phyloP scores from a whole-genome alignment of 1,284 basidiomycete genomes.

The Pisolithus thermaeus region DNA sequence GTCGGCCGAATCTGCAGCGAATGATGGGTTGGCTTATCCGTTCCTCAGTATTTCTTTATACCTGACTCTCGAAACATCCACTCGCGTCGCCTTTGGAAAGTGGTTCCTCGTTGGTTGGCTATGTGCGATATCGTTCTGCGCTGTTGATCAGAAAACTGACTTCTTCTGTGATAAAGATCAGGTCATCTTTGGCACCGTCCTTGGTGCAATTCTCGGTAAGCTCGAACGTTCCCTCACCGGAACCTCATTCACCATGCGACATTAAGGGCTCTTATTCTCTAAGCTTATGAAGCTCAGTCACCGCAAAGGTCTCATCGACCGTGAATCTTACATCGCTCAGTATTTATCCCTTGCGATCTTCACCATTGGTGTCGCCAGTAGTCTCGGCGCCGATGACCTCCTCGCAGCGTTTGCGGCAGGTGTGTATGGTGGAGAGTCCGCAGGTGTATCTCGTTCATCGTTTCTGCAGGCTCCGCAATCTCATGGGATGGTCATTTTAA shows the following conservation, averaged over 20 bases:
- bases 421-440: conserved; percentile 7
- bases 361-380: conserved; percentile 71
- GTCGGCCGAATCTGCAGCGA: conserved; percentile 88
- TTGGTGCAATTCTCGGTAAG: conserved; percentile 71
- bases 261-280: conserved; percentile 62
- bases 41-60: conserved; percentile 88
- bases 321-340: conserved; percentile 88
- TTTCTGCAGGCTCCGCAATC: conserved; percentile 66
- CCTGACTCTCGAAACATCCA: conserved; percentile 66
- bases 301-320: conserved; percentile 73
- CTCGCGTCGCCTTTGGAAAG: conserved; percentile 59
- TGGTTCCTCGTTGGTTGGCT: conserved; percentile 83
- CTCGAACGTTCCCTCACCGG: background rate
- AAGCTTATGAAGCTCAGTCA: conserved; percentile 82
- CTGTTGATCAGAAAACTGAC: background rate
- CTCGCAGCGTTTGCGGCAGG: conserved; percentile 92
- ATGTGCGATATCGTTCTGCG: conserved; percentile 38
- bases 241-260: background rate
- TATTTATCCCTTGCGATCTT: conserved; percentile 83
- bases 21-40: conserved; percentile 88
- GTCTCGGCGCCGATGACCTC: conserved; percentile 84
- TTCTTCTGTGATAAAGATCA: conserved; percentile 52
- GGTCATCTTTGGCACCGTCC: conserved; percentile 73
- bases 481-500: conserved; percentile 96
- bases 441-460: background rate